Evolutionary conservation across 148 eudicot species (phyloP), one percentile per base, ranked within the genome.

Genomic region (Limonium bicolor): DNA sequence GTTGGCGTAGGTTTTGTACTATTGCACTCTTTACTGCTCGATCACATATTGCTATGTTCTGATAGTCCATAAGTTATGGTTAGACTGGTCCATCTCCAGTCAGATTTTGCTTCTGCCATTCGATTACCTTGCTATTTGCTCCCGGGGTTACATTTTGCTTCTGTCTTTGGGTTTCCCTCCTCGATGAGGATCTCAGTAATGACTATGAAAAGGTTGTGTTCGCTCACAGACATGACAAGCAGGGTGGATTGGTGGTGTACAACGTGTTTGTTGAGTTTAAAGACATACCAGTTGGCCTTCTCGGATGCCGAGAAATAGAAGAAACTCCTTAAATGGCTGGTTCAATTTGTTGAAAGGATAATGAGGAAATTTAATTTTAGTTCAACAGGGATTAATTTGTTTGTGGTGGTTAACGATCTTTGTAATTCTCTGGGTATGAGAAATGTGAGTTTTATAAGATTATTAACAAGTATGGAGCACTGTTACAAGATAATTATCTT

Each of bases 401-500:
- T 80, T 39, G 76, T 80, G 32, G 62, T 76, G 36, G 76, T 80
- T 32, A 66, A 56, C 57, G 88, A 80, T 59, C 66, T 80, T 34
- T 75, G 67, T 67, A 80, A 72, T 36, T 69, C 80, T 7, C 88
- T 56, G 88, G 88, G 10, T 62, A 61, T 44, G 73, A 68, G 20
- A 69, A 69, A 54, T 63, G 73, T 18, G 87, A 80, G 34, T 56
- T 76, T 6, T 57, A 73, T 14, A 76, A 76, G 38, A 68, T 76
- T 11, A 76, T 67, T 20, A 72, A 76, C 38, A 70, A 72, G 56
- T 78, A 73, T 31, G 60, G 75, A 7, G 69, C 58, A 32, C 50
- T 80, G 40, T 62, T 80, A 13, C 88, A 80, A 39, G 88, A 80
- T 33, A 80, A 80, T 38, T 80, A 80, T 39, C 88, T 83, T 12